Percentiles rank a stretch among this genome's conserved stretches.
Evolutionary conservation across 2,329 filamentous ascomycete species (phyloP).

Genomic region (Teratosphaeriaceae sp.): DNA sequence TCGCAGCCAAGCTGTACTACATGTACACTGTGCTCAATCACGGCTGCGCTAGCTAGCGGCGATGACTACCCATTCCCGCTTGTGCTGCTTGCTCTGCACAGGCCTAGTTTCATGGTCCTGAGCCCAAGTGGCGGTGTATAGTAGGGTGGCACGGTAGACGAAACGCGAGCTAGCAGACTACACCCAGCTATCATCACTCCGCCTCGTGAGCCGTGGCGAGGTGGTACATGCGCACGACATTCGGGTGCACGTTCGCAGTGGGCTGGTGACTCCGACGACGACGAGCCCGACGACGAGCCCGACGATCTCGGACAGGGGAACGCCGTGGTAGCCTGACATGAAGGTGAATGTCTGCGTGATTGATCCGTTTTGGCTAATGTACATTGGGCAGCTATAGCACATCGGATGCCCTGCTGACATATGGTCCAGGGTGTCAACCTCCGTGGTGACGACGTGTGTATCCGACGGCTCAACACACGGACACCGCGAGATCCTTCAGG

Average conservation of each 20-base stretch:
- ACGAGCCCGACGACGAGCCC: background rate
- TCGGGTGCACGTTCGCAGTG: slow-evolving; percentile 4
- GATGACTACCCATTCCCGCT: slow-evolving; percentile 47
- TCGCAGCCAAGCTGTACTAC: slow-evolving; percentile 42
- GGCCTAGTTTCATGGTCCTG: slow-evolving; percentile 37
- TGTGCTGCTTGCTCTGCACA: slow-evolving; percentile 35
- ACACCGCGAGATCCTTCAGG: slow-evolving; percentile 4
- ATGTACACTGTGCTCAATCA: slow-evolving; percentile 39
- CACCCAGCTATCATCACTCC: no score
- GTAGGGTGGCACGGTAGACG: slow-evolving; percentile 11
- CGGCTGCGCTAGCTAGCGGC: slow-evolving; percentile 43
- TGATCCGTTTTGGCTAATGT: background rate
- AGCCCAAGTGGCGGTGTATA: slow-evolving; percentile 2
- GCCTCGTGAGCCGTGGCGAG: slow-evolving; percentile 5
- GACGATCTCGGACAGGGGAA: background rate
- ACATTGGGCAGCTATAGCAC: background rate
- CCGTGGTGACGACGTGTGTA: no score
- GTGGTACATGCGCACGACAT: slow-evolving; percentile 6
- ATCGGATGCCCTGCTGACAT: background rate
- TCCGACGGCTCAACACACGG: background rate
- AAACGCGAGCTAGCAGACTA: slow-evolving; percentile 8
- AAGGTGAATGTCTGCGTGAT: background rate
- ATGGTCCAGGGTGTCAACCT: no score
- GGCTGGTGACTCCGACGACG: no score
- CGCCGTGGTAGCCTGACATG: slow-evolving; percentile 1